Percentiles rank a stretch among this genome's conserved stretches.
Conservation (phyloP, 1,284 basidiomycete species). For the Austropuccinia psidii region DNA sequence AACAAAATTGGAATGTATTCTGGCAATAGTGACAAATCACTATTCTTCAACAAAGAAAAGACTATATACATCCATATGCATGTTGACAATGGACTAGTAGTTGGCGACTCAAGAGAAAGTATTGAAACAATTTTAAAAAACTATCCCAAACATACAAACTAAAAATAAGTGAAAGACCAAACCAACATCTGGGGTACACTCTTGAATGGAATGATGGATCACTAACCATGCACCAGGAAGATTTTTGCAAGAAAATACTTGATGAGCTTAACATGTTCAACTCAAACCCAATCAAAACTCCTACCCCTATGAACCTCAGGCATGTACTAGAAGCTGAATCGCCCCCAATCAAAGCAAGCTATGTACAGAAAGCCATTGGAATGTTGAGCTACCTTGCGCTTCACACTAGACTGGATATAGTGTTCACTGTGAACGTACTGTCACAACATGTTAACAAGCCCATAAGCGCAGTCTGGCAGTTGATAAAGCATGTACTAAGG, state of each 20-base stretch:
- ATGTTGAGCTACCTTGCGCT: constrained; percentile 3
- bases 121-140: neutral
- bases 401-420: neutral
- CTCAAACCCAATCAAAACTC: neutral
- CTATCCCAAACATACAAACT: neutral
- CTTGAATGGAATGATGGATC: neutral
- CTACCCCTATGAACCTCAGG: neutral
- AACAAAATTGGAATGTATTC: neutral
- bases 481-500: neutral
- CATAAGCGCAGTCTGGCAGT: neutral
- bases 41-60: neutral
- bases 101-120: neutral
- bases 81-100: neutral
- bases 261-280: neutral
- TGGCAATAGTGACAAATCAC: neutral
- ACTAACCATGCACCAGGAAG: neutral
- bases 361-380: neutral
- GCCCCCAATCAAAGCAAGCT: neutral
- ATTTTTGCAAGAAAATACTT: neutral
- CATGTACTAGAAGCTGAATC: neutral
- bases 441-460: neutral
- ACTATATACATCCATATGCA: neutral
- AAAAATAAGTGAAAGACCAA: neutral
- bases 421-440: constrained; percentile 1
- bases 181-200: neutral